Evolutionary conservation across 371 early-diverging fungal genomes (phyloP).

Genomic region (Apophysomyces elegans): DNA sequence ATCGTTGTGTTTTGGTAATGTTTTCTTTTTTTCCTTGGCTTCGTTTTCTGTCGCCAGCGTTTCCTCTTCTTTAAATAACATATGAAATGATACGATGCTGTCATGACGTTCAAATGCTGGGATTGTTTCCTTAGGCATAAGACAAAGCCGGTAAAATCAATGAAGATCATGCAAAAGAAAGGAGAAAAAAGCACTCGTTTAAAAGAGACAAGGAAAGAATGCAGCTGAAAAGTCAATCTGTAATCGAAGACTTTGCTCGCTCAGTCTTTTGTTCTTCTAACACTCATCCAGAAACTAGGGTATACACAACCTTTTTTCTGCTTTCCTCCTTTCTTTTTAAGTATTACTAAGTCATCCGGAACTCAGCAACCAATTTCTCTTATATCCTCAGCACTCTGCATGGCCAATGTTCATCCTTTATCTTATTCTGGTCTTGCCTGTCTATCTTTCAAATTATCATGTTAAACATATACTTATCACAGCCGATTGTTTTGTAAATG

Average conservation of each 20-base stretch:
- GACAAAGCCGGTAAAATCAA: not conserved
- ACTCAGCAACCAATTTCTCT: too few relatives aligned
- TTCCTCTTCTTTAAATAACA: conserved; percentile 3
- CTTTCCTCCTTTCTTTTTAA: too few relatives aligned
- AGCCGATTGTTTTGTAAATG: too few relatives aligned
- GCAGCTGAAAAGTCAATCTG: conserved; percentile 8
- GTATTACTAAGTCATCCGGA: too few relatives aligned
- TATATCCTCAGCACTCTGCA: too few relatives aligned
- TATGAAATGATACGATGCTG: conserved; percentile 8
- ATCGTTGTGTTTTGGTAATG: not conserved
- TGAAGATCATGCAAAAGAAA: conserved; percentile 4
- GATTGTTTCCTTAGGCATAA: conserved; percentile 1
- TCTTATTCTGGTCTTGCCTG: too few relatives aligned
- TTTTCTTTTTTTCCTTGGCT: not conserved
- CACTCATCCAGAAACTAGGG: too few relatives aligned
- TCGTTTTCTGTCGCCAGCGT: not conserved
- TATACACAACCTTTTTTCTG: not conserved
- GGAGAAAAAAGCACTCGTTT: not conserved
- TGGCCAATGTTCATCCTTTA: too few relatives aligned
- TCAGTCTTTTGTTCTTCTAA: not conserved
- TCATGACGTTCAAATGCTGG: conserved; percentile 1
- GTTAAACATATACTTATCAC: too few relatives aligned
- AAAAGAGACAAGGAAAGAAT: conserved; percentile 4
- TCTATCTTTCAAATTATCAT: too few relatives aligned
- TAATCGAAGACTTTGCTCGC: not conserved